Base-by-base conservation (phyloP, 768 basidiomycete genomes). In the Suillus hirtellus region DNA sequence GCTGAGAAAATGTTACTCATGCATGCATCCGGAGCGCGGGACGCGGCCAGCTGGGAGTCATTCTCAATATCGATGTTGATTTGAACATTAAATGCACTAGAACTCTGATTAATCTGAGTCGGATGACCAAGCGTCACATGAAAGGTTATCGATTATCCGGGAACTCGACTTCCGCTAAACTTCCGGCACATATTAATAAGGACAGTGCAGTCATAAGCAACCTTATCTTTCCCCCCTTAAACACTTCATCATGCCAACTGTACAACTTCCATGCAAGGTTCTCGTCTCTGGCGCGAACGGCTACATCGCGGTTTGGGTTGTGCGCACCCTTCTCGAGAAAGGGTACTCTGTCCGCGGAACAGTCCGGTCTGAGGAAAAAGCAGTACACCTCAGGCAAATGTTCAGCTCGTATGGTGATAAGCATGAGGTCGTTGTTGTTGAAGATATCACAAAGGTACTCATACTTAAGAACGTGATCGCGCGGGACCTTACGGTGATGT, bases 261-360 rank as follows among this genome's bases (percentile, higher is more conserved):
- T 75, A 19, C 66, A 67, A 27, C 67, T 69, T 3, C 74, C 72
- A 5, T 67, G 66, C 44, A 74, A 75, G 40, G 67, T 74, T 2
- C 72, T 74, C 44, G 72, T 74, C 21, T 74, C 73, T 0, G 72
- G 73, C 6, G 72, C 67, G 2, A 74, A 68, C 8, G 72, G 72
- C 9, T 74, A 69, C 38, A 68, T 69, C 66, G 86, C 84, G 19
- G 73, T 78, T 6, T 89, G 87, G 85, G 77, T 89, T 56, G 83
- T 85, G 19, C 76, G 78, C 42, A 68, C 66, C 9, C 78, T 90
- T 15, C 81, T 93, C 14, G 83, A 89, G 64, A 75, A 78, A 8
- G 89, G 90, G 0, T 91, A 85, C 69, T 64, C 77, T 5, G 86
- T 89, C 31, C 83, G 88, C 8, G 89, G 87, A 0, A 87, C 89